Evolutionary conservation across 306 rosid genomes (phyloP).

Genomic region (Amphicarpaea edgeworthii): DNA sequence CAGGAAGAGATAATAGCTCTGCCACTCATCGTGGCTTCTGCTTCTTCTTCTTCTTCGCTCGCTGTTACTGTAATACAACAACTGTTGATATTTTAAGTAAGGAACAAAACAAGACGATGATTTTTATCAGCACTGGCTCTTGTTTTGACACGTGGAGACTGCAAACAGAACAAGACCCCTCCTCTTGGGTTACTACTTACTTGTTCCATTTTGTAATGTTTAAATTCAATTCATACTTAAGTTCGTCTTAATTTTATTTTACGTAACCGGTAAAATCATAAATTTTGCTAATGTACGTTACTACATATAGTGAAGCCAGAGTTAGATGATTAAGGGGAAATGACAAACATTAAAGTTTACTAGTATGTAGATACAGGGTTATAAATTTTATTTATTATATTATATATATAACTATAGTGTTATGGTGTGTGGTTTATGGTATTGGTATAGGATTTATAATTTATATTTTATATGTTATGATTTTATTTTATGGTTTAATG

Average conservation of each 20-base stretch:
- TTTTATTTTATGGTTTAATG: no score
- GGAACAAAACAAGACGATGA: slow-evolving; percentile 30
- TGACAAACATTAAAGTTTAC: no score
- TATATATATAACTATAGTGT: no score
- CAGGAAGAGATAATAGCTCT: slow-evolving; percentile 70
- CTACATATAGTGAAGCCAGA: neutral
- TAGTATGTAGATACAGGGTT: no score
- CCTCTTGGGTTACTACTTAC: neutral
- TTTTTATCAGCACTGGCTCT: slow-evolving; percentile 62
- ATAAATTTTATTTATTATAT: no score
- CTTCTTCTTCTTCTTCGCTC: neutral
- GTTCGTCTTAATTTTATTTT: neutral
- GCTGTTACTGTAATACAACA: neutral
- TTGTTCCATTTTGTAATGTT: neutral
- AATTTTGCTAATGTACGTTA: no score
- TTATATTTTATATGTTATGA: no score
- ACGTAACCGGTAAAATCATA: no score
- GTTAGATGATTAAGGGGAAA: neutral
- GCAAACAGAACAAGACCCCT: neutral
- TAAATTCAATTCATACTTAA: neutral
- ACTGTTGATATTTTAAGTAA: slow-evolving; percentile 23
- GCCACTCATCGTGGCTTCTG: slow-evolving; percentile 54
- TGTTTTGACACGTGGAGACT: slow-evolving; percentile 64
- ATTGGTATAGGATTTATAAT: no score
- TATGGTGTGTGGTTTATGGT: no score